phyloP scores from a whole-genome alignment of 306 rosid genomes.

The Argentina anserina region DNA sequence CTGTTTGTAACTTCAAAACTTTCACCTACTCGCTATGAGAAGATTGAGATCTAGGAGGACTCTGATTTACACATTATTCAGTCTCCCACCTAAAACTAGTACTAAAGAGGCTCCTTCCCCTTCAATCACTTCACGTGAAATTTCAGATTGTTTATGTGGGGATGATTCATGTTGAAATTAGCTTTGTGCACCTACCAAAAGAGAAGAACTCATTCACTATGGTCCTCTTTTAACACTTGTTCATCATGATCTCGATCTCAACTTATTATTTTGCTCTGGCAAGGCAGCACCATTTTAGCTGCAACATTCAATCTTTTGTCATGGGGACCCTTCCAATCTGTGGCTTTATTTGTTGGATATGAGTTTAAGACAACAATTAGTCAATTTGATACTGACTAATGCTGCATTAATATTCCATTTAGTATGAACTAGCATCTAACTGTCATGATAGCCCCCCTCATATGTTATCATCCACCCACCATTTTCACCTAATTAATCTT shows the following conservation, averaged over 20 bases:
- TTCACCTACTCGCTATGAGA: not conserved
- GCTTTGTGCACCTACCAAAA: constrained; percentile 1
- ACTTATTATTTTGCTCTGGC: not conserved
- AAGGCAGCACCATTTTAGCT: not conserved
- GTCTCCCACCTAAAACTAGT: not conserved
- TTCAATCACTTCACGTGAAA: constrained; percentile 6
- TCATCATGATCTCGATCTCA: not conserved
- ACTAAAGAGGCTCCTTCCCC: not conserved
- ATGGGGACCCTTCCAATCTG: not conserved
- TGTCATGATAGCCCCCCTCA: not conserved
- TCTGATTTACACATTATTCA: constrained; percentile 21
- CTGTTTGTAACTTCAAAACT: not conserved
- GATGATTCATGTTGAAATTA: not conserved
- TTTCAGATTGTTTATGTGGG: not conserved
- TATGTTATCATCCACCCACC: not conserved
- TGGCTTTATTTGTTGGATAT: not conserved
- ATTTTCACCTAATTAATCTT: not conserved
- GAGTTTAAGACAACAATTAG: not conserved
- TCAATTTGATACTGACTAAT: not conserved
- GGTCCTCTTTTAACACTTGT: not conserved
- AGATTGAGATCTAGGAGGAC: not conserved
- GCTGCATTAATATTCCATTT: not conserved
- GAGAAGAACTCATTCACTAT: not conserved
- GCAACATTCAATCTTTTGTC: not conserved
- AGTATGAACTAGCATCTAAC: not conserved